Conservation (phyloP, 192 early-diverging fungal genomes). For the Coemansia sp. region DNA sequence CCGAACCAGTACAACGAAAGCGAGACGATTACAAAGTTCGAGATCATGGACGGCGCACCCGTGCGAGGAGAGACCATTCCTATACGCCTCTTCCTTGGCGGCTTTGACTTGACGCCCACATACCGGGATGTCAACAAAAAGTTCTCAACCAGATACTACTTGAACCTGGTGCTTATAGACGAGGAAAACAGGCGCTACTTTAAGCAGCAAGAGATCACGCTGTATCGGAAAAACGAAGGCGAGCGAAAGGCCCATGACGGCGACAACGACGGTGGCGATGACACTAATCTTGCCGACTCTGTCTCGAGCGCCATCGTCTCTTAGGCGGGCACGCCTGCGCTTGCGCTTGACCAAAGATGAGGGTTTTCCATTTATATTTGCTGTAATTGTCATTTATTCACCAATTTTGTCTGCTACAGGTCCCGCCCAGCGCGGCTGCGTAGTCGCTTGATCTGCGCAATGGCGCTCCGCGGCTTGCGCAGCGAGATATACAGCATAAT, state of each 20-base stretch:
- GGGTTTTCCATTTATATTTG: background rate
- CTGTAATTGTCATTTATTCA: background rate
- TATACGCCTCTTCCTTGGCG: constrained; percentile 95
- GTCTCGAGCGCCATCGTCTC: background rate
- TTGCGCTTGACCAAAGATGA: too few relatives aligned
- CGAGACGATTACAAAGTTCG: constrained; percentile 99
- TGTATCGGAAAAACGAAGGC: constrained; percentile 66
- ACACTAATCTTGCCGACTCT: background rate
- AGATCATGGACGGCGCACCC: constrained; percentile 99
- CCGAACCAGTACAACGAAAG: constrained; percentile 99
- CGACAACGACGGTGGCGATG: background rate
- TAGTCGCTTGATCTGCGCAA: constrained; percentile 31
- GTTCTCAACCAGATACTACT: constrained; percentile 97
- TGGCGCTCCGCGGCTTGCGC: constrained; percentile 58
- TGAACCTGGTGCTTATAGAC: constrained; percentile 98
- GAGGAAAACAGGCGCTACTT: constrained; percentile 99
- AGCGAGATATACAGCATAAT: constrained; percentile 69
- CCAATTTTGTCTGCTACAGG: background rate
- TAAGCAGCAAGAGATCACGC: constrained; percentile 97
- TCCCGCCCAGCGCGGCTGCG: constrained; percentile 40
- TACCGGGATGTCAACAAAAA: constrained; percentile 99
- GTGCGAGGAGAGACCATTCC: constrained; percentile 96
- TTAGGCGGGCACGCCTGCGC: too few relatives aligned
- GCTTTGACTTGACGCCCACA: constrained; percentile 99
- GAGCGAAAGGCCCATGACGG: constrained; percentile 17